Evolutionary conservation across 805 yeast genomes (phyloP), one percentile per base, ranked within the genome.

Genomic region (Kuraishia hungarica): DNA sequence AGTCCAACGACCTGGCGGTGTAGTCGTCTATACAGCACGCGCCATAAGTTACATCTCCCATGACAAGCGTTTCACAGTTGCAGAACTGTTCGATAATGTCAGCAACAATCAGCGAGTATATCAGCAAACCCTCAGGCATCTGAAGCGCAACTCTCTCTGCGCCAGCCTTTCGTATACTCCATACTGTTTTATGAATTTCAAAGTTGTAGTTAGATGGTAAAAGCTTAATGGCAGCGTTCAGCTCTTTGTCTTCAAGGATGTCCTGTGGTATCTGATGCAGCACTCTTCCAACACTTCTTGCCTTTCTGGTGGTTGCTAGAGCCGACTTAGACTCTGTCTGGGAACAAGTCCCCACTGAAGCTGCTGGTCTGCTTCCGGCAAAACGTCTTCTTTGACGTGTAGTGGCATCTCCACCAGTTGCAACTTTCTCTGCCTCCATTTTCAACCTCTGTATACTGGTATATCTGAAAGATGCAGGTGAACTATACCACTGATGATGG

Each of bases 1-100:
- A 94, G 52, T 88, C 97, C 26, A 94, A 70, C 0, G 98, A 84
- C 59, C 92, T 76, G 1, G 99, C 99, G 0, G 99, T 92, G 66
- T 78, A 94, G 66, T 94, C 99, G 67, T 94, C 99, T 51, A 94
- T 91, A 71, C 99, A 94, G 67, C 99, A 94, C 0, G 99, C 99
- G 49, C 99, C 99, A 65, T 94, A 94, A 0, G 97, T 89, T 0
- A 94, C 99, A 68, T 94, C 99, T 1, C 99, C 99, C 99, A 94
- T 94, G 2, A 93, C 94, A 1, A 94, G 75, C 0, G 92, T 88
- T 64, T 92, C 97, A 54, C 87, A 90, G 2, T 73, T 70, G 67
- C 97, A 92, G 62, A 94, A 93, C 68, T 92, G 97, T 64, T 90
- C 96, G 39, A 94, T 67, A 23, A 94, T 93, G 70, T 94, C 99